Evolutionary conservation across 1,284 basidiomycete species (phyloP).

Genomic region (Coniferiporia weirii): DNA sequence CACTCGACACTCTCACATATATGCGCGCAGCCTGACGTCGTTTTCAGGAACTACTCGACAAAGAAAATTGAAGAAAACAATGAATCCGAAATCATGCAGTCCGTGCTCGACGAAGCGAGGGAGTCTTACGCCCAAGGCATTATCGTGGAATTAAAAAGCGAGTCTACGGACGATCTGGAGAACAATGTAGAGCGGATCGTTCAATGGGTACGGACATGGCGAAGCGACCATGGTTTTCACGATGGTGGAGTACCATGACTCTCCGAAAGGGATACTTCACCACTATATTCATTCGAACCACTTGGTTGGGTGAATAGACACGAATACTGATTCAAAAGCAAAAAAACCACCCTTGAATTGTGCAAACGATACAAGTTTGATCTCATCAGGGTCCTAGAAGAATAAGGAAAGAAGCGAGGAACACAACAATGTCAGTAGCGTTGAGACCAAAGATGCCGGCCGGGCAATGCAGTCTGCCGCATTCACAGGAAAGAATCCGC

Average conservation of each 20-base stretch:
- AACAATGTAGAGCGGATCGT: constrained; percentile 82
- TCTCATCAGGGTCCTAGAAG: too few species aligned
- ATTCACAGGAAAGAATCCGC: constrained; percentile 19
- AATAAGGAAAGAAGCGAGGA: background rate
- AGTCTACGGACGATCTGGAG: constrained; percentile 78
- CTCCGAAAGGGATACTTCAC: background rate
- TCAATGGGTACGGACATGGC: constrained; percentile 83
- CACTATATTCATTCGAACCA: too few species aligned
- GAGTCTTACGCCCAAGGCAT: constrained; percentile 83
- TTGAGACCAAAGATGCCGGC: background rate
- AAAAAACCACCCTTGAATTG: too few species aligned
- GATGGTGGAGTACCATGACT: background rate
- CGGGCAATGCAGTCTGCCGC: background rate
- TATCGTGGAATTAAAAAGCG: constrained; percentile 82
- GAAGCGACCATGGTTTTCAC: constrained; percentile 38
- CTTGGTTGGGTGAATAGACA: too few species aligned
- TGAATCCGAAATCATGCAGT: constrained; percentile 97
- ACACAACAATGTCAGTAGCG: background rate
- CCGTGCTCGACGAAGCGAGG: constrained; percentile 84
- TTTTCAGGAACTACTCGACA: constrained; percentile 72
- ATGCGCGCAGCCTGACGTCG: background rate
- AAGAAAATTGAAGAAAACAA: constrained; percentile 99
- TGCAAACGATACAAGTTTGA: too few species aligned
- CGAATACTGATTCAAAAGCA: too few species aligned
- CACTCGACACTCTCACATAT: background rate